Conservation (phyloP, 495 filamentous ascomycete genomes). For the Darksidea phi region DNA sequence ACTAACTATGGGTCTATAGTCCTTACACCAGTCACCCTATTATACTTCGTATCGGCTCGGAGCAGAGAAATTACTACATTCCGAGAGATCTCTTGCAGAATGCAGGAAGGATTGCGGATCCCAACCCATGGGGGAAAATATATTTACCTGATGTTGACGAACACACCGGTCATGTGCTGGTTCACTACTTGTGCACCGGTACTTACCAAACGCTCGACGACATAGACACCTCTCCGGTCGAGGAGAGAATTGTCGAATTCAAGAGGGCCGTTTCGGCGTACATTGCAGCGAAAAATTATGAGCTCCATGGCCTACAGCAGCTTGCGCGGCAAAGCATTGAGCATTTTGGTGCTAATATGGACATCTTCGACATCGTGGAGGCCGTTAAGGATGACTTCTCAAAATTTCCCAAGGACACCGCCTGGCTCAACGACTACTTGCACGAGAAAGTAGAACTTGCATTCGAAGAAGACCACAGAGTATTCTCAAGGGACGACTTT, state of each 20-base stretch:
- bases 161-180: conserved; percentile 19
- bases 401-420: not conserved
- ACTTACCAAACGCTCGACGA: conserved; percentile 18
- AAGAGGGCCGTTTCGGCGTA: conserved; percentile 15
- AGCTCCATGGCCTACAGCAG: conserved; percentile 8
- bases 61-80: conserved; percentile 4
- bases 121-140: not conserved
- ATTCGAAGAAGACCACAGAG: conserved; percentile 7
- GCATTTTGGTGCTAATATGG: not conserved
- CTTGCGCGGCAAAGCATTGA: conserved; percentile 9
- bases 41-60: conserved; percentile 6
- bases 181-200: conserved; percentile 20
- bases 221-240: not conserved
- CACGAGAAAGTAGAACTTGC: conserved; percentile 9
- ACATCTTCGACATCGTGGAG: conserved; percentile 4
- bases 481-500: conserved; percentile 2
- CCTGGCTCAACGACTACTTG: conserved; percentile 15
- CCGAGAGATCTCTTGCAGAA: conserved; percentile 13
- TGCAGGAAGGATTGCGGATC: not conserved
- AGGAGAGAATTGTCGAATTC: conserved; percentile 6
- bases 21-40: conserved; percentile 9
- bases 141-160: conserved; percentile 5
- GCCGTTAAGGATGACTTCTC: not conserved
- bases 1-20: conserved; percentile 13
- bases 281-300: not conserved